A percentile compares a stretch with the other conserved stretches of the same genome.
Conservation (phyloP, 176 grass and related monocot genomes). For the Sorghum bicolor region DNA sequence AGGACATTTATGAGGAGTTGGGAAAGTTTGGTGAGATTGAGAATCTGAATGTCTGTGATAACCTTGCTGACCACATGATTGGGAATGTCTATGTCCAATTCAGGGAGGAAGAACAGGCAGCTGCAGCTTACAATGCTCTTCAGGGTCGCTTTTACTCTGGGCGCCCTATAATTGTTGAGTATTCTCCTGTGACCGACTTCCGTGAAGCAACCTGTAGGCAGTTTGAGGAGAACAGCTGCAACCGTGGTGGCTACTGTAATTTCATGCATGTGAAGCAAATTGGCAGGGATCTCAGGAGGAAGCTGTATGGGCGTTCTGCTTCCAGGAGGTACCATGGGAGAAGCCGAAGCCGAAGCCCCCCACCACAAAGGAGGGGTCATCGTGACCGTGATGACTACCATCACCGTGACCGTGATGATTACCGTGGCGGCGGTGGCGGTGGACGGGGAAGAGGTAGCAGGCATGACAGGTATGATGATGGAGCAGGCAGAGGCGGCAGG, state of each 20-base stretch:
- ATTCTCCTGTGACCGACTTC: slow-evolving; percentile 57
- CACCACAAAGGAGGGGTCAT: slow-evolving; percentile 45
- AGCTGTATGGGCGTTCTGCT: slow-evolving; percentile 38
- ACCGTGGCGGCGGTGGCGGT: slow-evolving; percentile 25
- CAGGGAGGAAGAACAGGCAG: slow-evolving; percentile 61
- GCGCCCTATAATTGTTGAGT: slow-evolving; percentile 52
- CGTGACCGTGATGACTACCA: slow-evolving; percentile 40
- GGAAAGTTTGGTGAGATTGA: slow-evolving; percentile 63
- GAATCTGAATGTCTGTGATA: slow-evolving; percentile 58
- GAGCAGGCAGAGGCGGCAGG: slow-evolving; percentile 36
- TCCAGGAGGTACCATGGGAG: slow-evolving; percentile 43
- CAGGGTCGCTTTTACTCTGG: slow-evolving; percentile 55
- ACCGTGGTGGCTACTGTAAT: slow-evolving; percentile 61
- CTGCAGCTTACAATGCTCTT: slow-evolving; percentile 42
- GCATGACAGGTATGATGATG: slow-evolving; percentile 33
- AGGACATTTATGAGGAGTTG: slow-evolving; percentile 58
- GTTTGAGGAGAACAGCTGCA: slow-evolving; percentile 68
- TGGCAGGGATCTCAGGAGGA: slow-evolving; percentile 56
- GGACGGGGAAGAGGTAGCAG: slow-evolving; percentile 35
- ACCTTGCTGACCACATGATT: slow-evolving; percentile 64
- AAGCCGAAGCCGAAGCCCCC: slow-evolving; percentile 54
- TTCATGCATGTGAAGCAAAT: slow-evolving; percentile 71
- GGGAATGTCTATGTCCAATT: slow-evolving; percentile 68
- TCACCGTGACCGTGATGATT: slow-evolving; percentile 25
- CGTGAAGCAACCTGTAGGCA: slow-evolving; percentile 58